Conservation (phyloP, 768 basidiomycete species). For the Tephrocybe sp. region DNA sequence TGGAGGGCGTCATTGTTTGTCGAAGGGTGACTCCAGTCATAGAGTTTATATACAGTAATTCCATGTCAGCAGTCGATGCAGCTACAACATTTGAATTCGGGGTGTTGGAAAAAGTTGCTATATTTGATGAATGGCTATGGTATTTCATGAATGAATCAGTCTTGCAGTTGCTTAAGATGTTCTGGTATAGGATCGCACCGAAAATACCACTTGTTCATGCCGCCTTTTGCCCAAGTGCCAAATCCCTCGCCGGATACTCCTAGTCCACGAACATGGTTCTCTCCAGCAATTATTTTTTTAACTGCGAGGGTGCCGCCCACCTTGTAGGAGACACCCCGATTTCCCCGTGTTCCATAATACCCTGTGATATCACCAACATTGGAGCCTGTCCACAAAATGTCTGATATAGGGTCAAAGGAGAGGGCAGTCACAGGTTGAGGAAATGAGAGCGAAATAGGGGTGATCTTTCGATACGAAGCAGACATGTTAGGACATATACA, state of each 20-base stretch:
- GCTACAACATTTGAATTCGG: slow-evolving; percentile 54
- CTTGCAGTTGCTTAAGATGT: slow-evolving; percentile 5
- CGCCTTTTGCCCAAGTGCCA: slow-evolving; percentile 82
- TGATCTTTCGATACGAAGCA: slow-evolving; percentile 30
- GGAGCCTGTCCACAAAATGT: slow-evolving; percentile 84
- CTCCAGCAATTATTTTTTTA: slow-evolving; percentile 72
- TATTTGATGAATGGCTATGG: slow-evolving; percentile 18
- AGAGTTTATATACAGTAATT: slow-evolving; percentile 71
- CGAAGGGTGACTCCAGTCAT: slow-evolving; percentile 65
- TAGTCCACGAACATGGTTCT: slow-evolving; percentile 71
- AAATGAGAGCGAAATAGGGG: slow-evolving; percentile 33
- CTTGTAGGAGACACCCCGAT: slow-evolving; percentile 71
- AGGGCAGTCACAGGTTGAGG: slow-evolving; percentile 67
- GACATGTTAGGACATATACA: slow-evolving; percentile 26
- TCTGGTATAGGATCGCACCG: slow-evolving; percentile 42
- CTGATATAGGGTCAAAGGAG: slow-evolving; percentile 88
- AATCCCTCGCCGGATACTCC: slow-evolving; percentile 60
- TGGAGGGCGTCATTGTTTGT: slow-evolving; percentile 51
- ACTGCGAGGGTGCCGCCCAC: slow-evolving; percentile 69
- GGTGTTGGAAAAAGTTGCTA: slow-evolving; percentile 46
- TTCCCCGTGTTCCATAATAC: slow-evolving; percentile 59
- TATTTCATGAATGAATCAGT: slow-evolving; percentile 7
- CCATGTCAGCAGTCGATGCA: slow-evolving; percentile 54
- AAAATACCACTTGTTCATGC: slow-evolving; percentile 79
- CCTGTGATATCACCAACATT: slow-evolving; percentile 69